phyloP scores from a whole-genome alignment of 2,329 filamentous ascomycete genomes.

The Trichoderma gracile region DNA sequence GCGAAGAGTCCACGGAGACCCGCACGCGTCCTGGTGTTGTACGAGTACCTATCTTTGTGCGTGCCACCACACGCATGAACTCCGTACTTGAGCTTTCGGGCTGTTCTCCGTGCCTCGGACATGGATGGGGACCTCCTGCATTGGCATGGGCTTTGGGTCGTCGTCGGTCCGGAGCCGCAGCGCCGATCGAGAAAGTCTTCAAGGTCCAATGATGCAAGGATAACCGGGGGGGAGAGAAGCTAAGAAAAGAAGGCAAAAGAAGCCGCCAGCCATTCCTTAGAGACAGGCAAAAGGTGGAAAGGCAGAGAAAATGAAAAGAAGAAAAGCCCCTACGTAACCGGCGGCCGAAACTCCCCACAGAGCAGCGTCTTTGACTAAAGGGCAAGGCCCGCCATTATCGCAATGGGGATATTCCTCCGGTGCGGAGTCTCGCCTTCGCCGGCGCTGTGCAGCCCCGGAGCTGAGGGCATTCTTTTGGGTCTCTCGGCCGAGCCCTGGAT shows the following conservation, averaged over 20 bases:
- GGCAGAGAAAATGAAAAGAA: not conserved
- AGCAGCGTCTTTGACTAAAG: not conserved
- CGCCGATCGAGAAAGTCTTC: no score
- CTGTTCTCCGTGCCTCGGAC: no score
- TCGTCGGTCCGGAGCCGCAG: no score
- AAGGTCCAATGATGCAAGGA: no score
- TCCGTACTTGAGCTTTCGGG: no score
- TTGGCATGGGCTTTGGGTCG: no score
- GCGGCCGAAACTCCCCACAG: slow-evolving; percentile 9
- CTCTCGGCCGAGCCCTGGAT: slow-evolving; percentile 14
- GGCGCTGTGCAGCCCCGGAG: slow-evolving; percentile 10
- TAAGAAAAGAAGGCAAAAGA: no score
- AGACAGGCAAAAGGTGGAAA: not conserved
- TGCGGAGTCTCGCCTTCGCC: slow-evolving; percentile 20
- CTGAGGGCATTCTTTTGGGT: not conserved
- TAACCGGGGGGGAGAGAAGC: no score
- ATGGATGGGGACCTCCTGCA: no score
- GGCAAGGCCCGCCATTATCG: slow-evolving; percentile 19
- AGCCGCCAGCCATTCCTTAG: not conserved
- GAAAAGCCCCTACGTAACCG: not conserved
- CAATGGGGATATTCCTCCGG: slow-evolving; percentile 25
- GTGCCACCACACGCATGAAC: no score
- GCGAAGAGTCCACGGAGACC: slow-evolving; percentile 6
- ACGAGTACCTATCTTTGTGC: not conserved
- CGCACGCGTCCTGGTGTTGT: slow-evolving; percentile 2